Conservation (phyloP, 768 basidiomycete genomes). For the Leccinellum luteum region DNA sequence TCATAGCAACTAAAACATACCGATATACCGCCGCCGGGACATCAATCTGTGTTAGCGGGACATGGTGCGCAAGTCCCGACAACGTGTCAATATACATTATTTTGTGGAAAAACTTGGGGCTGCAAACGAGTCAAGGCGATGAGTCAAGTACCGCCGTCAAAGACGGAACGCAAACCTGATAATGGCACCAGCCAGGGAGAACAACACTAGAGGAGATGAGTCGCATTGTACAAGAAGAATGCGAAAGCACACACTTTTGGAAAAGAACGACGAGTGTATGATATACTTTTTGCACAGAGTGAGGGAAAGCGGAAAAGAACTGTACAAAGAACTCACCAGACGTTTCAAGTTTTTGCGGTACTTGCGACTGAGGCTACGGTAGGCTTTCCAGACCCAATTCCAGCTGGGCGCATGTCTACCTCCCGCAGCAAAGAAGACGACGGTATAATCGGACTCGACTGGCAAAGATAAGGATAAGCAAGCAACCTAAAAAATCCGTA, state of each 20-base stretch:
- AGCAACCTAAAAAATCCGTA: not conserved
- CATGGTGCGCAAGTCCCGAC: constrained; percentile 70
- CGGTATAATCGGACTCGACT: constrained; percentile 90
- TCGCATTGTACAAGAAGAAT: not conserved
- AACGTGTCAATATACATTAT: constrained; percentile 73
- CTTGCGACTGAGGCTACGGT: constrained; percentile 74
- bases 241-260: constrained; percentile 60
- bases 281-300: constrained; percentile 56
- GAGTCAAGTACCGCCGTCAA: not conserved
- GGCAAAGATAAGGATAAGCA: constrained; percentile 11
- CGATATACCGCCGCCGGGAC: constrained; percentile 80
- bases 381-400: constrained; percentile 93
- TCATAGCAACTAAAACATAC: constrained; percentile 42
- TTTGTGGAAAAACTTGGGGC: constrained; percentile 90
- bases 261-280: constrained; percentile 84
- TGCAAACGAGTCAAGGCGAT: constrained; percentile 25
- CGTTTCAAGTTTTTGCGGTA: constrained; percentile 88
- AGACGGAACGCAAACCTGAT: constrained; percentile 56
- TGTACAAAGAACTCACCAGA: constrained; percentile 46
- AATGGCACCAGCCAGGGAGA: constrained; percentile 83
- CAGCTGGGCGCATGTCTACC: constrained; percentile 70
- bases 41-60: constrained; percentile 86
- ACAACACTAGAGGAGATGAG: constrained; percentile 59
- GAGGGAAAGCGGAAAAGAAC: not conserved
- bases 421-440: constrained; percentile 85